These are phyloP conservation scores for Globisporangium irregulare DNA, from an alignment of 352 stramenopile genomes.

Conservation along the genomic window DNA sequence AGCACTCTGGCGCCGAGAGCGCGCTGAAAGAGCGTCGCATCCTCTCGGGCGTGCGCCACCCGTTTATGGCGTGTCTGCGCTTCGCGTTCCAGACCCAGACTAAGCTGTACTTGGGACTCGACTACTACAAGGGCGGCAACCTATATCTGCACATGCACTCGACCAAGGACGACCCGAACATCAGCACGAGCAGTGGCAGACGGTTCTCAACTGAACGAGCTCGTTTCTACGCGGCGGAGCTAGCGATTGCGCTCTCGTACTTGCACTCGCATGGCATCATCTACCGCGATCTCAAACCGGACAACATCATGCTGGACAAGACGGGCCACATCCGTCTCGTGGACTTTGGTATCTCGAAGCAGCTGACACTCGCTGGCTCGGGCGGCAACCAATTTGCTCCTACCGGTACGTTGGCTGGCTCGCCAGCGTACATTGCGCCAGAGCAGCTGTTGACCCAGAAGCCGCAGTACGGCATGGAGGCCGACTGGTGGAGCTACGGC, in stretches of 20 bases:
- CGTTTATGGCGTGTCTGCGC: slow-evolving; percentile 76
- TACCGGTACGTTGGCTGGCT: slow-evolving; percentile 74
- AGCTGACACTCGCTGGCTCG: slow-evolving; percentile 37
- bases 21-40: slow-evolving; percentile 77
- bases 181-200: slow-evolving; percentile 67
- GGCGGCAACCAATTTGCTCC: slow-evolving; percentile 47
- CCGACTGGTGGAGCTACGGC: slow-evolving; percentile 91
- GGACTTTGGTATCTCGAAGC: slow-evolving; percentile 90
- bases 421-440: slow-evolving; percentile 82
- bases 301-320: slow-evolving; percentile 90
- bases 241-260: slow-evolving; percentile 85
- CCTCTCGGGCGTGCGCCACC: slow-evolving; percentile 70
- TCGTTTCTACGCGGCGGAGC: slow-evolving; percentile 85
- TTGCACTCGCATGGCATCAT: slow-evolving; percentile 85
- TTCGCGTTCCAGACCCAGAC: slow-evolving; percentile 88
- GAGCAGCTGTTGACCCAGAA: slow-evolving; percentile 83
- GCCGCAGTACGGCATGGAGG: slow-evolving; percentile 82
- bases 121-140: slow-evolving; percentile 86
- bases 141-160: slow-evolving; percentile 88
- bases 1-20: slow-evolving; percentile 70
- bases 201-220: slow-evolving; percentile 66
- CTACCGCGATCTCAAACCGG: slow-evolving; percentile 86
- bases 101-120: slow-evolving; percentile 76
- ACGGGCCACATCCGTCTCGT: slow-evolving; percentile 86
- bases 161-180: slow-evolving; percentile 74